Evolutionary conservation across 1,139 yeast species (phyloP).

Genomic region (Pichia norvegensis): DNA sequence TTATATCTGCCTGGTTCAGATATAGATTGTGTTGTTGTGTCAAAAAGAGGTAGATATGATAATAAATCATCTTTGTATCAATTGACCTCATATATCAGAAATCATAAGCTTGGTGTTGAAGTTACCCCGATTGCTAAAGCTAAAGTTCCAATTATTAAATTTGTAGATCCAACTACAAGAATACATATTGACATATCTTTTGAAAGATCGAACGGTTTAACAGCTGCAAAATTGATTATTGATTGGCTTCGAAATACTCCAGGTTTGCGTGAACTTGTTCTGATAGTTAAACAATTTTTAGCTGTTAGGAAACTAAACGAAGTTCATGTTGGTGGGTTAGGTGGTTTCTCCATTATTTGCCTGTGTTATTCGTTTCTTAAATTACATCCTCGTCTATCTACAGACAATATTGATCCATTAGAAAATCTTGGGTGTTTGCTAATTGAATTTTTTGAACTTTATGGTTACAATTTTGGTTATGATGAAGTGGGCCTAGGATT

Average conservation of each 20-base stretch:
- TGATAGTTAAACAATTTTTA: slow-evolving; percentile 80
- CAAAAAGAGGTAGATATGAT: slow-evolving; percentile 58
- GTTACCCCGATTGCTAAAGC: slow-evolving; percentile 89
- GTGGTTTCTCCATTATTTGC: slow-evolving; percentile 90
- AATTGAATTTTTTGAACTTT: slow-evolving; percentile 91
- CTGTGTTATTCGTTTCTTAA: slow-evolving; percentile 74
- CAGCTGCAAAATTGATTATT: slow-evolving; percentile 74
- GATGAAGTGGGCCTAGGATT: slow-evolving; percentile 67
- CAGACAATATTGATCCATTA: slow-evolving; percentile 57
- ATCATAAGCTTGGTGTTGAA: slow-evolving; percentile 54
- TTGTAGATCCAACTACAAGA: slow-evolving; percentile 64
- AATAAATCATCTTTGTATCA: slow-evolving; percentile 63
- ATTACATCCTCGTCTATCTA: slow-evolving; percentile 70
- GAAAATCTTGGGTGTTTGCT: slow-evolving; percentile 82
- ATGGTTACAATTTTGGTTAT: slow-evolving; percentile 86
- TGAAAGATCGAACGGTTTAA: slow-evolving; percentile 79
- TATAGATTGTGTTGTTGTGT: slow-evolving; percentile 85
- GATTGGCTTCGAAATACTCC: slow-evolving; percentile 69
- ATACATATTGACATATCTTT: slow-evolving; percentile 88
- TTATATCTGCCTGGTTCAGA: slow-evolving; percentile 93
- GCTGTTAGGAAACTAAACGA: slow-evolving; percentile 74
- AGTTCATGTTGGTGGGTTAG: slow-evolving; percentile 94
- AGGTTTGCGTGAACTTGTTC: slow-evolving; percentile 76
- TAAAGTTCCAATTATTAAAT: slow-evolving; percentile 91
- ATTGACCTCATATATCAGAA: slow-evolving; percentile 62